Evolutionary conservation across 805 yeast species (phyloP).

Genomic region (Grigorovia yakushimaensis): DNA sequence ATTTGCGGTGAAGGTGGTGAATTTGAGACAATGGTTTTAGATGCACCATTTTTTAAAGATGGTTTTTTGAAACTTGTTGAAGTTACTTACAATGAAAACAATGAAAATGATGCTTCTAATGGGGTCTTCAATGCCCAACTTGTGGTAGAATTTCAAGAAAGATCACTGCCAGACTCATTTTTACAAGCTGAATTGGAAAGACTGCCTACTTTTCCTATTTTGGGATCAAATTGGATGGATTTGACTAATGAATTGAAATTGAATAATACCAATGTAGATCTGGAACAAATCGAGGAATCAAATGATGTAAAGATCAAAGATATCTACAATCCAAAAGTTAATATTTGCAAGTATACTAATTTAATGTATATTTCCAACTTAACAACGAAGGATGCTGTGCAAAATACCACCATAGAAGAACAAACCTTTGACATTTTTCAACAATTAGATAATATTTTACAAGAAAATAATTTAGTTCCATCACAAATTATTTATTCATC

Average conservation of each 20-base stretch:
- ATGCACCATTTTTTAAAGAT: slow-evolving; percentile 71
- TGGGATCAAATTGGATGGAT: slow-evolving; percentile 19
- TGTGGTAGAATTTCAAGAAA: slow-evolving; percentile 40
- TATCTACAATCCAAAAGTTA: not conserved
- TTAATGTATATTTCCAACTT: slow-evolving; percentile 38
- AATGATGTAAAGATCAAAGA: not conserved
- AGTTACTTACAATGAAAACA: slow-evolving; percentile 21
- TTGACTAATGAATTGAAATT: slow-evolving; percentile 4
- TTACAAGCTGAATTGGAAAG: slow-evolving; percentile 25
- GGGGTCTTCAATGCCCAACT: slow-evolving; percentile 63
- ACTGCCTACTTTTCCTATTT: slow-evolving; percentile 25
- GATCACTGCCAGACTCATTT: slow-evolving; percentile 18
- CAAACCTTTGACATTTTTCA: slow-evolving; percentile 45
- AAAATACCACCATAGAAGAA: slow-evolving; percentile 22
- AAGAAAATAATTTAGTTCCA: slow-evolving; percentile 25
- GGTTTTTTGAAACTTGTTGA: slow-evolving; percentile 38
- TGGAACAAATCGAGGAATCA: not conserved
- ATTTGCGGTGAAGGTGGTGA: slow-evolving; percentile 99
- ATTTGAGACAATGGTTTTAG: slow-evolving; percentile 85
- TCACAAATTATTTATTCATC: slow-evolving; percentile 50
- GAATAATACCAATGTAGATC: too few relatives aligned
- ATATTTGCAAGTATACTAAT: slow-evolving; percentile 17
- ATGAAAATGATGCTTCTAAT: slow-evolving; percentile 33
- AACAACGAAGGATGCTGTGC: slow-evolving; percentile 17
- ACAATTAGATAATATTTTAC: slow-evolving; percentile 32